Evolutionary conservation across 371 early-diverging fungal species (phyloP), one percentile per base, ranked within the genome.

Genomic region (Conidiobolus incongruus): DNA sequence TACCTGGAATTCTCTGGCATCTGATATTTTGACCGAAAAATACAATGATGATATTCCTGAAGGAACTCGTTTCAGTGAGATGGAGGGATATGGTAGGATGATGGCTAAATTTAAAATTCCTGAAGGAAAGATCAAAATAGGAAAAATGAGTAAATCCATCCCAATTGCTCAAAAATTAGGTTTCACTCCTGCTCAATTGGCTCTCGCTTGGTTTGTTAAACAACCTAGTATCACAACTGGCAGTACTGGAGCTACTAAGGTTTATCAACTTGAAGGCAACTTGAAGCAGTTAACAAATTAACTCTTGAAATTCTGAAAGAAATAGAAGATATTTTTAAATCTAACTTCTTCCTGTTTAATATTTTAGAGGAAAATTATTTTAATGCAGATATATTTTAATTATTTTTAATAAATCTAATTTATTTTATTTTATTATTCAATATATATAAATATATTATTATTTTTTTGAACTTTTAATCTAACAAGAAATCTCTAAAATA

Each of bases 1-100:
- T 26, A 73, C 65, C 32, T 87, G 83, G 82, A 81, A 81, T 3
- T 83, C 85, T 2, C 56, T 87, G 21, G 79, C 78, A 16, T 66
- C 71, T 7, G 80, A 80, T 49, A 58, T 76, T 5, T 55, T 78
- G 30, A 68, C 72, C 16, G 87, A 84, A 32, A 87, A 87, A 55
- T 84, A 87, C 59, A 74, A 75, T 44, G 58, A 65, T 10, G 70
- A 68, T 0, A 68, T 86, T 23, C 81, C 81, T n/a, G 56, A 61
- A 5, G 77, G 65, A 47, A 66, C 76, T 6, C 70, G 87, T 30
- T 54, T 86, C 19, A 66, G 70, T 7, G 62, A 72, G n/a, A 60
- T 68, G 40, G 72, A 71, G 26, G 26, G 66, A 75, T 46, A 60
- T 72, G 2, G 65, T 71, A 61, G 65, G 46, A 55, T 73, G 17